These are phyloP conservation scores for Geotrichum bryndzae DNA, from an alignment of 1,139 yeast species.

Conservation along the genomic window DNA sequence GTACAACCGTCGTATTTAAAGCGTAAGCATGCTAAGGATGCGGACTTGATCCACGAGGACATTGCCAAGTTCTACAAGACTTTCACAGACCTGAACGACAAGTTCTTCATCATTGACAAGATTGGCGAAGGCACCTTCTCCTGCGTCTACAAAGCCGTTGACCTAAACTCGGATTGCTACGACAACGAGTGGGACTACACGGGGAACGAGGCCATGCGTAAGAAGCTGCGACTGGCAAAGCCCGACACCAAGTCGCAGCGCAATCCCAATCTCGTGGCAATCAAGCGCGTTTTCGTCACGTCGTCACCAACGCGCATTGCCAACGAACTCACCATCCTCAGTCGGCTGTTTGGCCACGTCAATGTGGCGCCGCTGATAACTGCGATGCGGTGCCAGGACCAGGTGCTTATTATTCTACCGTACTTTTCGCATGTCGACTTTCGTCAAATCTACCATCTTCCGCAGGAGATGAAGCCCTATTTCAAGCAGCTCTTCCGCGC, in stretches of 20 bases:
- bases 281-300: constrained; percentile 89
- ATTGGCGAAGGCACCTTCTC: constrained; percentile 96
- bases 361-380: constrained; percentile 86
- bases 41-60: constrained; percentile 37
- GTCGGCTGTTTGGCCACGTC: constrained; percentile 58
- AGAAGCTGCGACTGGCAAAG: not conserved
- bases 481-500: constrained; percentile 75
- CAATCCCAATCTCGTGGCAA: constrained; percentile 64
- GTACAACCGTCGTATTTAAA: not conserved
- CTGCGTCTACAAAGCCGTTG: constrained; percentile 84
- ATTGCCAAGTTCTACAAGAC: constrained; percentile 56
- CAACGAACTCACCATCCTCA: constrained; percentile 75
- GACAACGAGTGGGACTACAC: constrained; percentile 29
- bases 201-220: constrained; percentile 3
- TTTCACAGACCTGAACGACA: constrained; percentile 55
- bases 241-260: not conserved
- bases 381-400: constrained; percentile 81
- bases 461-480: constrained; percentile 69
- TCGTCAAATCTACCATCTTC: constrained; percentile 66
- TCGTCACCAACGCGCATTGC: constrained; percentile 87
- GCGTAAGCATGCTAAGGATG: not conserved
- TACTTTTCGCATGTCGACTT: constrained; percentile 92
- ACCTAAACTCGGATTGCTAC: constrained; percentile 38
- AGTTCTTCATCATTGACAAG: constrained; percentile 67
- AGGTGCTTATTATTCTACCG: constrained; percentile 87